These are phyloP conservation scores for Heterococcus sp. DNA, from an alignment of 108 stramenopile species.

Conservation along the genomic window DNA sequence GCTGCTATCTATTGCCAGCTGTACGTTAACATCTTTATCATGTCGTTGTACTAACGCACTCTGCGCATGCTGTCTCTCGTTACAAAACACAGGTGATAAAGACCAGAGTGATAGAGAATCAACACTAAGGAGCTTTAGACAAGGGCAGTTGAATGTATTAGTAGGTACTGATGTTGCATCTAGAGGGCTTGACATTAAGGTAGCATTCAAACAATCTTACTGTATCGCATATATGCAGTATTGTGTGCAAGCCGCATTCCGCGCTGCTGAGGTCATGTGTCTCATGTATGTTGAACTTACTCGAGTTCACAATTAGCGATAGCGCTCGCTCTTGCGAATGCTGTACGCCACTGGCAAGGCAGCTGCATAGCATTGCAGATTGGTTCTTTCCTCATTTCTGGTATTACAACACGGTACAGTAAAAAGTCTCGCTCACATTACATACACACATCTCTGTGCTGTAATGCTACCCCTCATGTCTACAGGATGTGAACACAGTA, in stretches of 20 bases:
- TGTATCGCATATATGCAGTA: no score
- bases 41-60: not conserved
- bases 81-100: constrained; percentile 2
- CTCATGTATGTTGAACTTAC: not conserved
- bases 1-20: not conserved
- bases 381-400: not conserved
- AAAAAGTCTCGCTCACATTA: not conserved
- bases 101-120: constrained; percentile 68
- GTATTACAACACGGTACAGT: not conserved
- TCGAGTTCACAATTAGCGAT: no score
- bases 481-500: constrained; percentile 88
- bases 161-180: constrained; percentile 96
- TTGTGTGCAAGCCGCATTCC: no score
- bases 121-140: constrained; percentile 87
- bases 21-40: not conserved
- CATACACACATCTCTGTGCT: not conserved
- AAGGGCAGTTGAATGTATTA: constrained; percentile 81
- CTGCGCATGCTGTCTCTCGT: not conserved
- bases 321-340: no score
- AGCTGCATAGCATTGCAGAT: not conserved
- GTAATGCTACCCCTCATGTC: constrained; percentile 13
- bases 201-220: no score
- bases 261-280: no score
- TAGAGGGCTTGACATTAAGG: constrained; percentile 83
- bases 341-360: not conserved